These are phyloP conservation scores for Solanum gracilifrons DNA, from an alignment of 257 asterid genomes.

Conservation along the genomic window DNA sequence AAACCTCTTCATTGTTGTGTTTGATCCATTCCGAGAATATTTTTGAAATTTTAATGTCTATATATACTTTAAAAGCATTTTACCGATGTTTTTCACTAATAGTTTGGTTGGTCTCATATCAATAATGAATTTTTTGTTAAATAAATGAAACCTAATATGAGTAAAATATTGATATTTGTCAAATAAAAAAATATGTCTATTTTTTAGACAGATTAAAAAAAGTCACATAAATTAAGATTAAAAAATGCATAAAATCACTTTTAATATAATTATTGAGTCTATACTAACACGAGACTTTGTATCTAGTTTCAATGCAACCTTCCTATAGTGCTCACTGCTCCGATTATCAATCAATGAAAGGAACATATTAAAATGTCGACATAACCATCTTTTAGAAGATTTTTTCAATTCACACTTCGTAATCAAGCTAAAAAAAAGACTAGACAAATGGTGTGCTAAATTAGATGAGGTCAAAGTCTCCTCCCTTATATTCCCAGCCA, in stretches of 20 bases:
- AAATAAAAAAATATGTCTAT: too few species aligned
- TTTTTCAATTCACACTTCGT: neutral
- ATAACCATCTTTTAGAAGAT: neutral
- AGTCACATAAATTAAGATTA: neutral
- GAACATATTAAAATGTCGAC: neutral
- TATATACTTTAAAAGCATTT: too few species aligned
- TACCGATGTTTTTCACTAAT: neutral
- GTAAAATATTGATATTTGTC: too few species aligned
- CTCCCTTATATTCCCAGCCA: neutral
- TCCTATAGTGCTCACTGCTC: neutral
- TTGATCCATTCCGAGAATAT: neutral
- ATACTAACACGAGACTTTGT: neutral
- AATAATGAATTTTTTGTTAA: too few species aligned
- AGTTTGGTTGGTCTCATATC: neutral
- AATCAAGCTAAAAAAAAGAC: neutral
- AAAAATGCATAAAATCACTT: neutral
- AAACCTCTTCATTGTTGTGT: neutral
- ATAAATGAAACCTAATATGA: too few species aligned
- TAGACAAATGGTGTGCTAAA: neutral
- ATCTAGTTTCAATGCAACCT: neutral
- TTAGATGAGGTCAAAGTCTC: neutral
- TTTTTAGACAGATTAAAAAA: neutral
- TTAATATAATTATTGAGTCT: too few species aligned
- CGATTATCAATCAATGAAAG: neutral
- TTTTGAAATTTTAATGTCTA: too few species aligned